These are phyloP conservation scores for Clathrus columnatus DNA, from an alignment of 768 basidiomycete genomes.

Conservation along the genomic window DNA sequence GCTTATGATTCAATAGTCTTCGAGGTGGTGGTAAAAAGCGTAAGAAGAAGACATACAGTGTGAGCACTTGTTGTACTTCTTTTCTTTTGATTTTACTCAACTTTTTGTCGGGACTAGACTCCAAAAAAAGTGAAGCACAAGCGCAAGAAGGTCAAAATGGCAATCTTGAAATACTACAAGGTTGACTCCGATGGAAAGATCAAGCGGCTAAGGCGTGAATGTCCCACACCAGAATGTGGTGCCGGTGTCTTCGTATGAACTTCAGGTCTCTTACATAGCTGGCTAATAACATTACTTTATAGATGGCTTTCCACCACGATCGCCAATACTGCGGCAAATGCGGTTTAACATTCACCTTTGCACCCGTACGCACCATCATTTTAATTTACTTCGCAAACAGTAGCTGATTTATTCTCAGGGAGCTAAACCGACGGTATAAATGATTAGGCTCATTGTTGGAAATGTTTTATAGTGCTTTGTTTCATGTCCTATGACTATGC, in stretches of 20 bases:
- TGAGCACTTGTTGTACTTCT: conserved; percentile 22
- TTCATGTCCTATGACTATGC: not conserved
- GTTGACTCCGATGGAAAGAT: conserved; percentile 99
- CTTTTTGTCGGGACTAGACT: conserved; percentile 41
- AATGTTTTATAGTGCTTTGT: not conserved
- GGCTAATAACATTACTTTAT: conserved; percentile 22
- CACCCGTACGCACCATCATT: conserved; percentile 33
- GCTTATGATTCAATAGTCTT: conserved; percentile 42
- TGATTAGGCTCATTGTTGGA: not conserved
- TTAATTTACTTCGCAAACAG: not conserved
- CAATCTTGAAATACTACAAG: conserved; percentile 99
- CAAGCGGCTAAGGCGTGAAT: conserved; percentile 97
- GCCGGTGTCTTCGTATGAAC: conserved; percentile 56
- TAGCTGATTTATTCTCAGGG: conserved; percentile 2
- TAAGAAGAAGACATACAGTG: conserved; percentile 99
- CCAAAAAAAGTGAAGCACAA: conserved; percentile 99
- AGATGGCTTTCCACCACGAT: conserved; percentile 99
- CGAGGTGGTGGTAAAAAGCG: conserved; percentile 99
- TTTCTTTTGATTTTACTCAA: not conserved
- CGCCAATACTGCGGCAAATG: conserved; percentile 98
- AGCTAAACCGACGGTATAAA: conserved; percentile 12
- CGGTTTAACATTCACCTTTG: conserved; percentile 79
- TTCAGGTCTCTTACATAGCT: not conserved
- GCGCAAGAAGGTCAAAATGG: conserved; percentile 99
- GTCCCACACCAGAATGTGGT: conserved; percentile 47